Evolutionary conservation across 2,329 filamentous ascomycete species (phyloP), one percentile per base, ranked within the genome.

Genomic region (Escovopsis sp.): DNA sequence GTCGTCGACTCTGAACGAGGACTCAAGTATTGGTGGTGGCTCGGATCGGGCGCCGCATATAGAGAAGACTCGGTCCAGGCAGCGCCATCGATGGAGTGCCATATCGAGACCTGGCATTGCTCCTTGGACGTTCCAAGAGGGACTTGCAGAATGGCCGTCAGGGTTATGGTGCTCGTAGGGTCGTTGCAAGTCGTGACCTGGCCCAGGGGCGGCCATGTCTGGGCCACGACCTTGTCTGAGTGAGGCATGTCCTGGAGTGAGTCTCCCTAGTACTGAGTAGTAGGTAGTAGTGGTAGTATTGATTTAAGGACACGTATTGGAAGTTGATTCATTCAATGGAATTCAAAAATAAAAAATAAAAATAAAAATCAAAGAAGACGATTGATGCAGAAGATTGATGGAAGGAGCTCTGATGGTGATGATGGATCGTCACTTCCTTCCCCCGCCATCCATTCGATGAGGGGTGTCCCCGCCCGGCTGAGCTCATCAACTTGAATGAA

Each of bases 41-140:
- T 39, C 44, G 7, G 53, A 43, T 11, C 43, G 38, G 32, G 44
- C 45, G 31, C 50, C 40, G 56, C 50, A 2, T 37, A 37, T 27
- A 76, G 51, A 1, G 46, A 43, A 14, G 63, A 72, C 67, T 88
- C 64, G 60, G 61, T 46, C 76, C 71, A 67, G 49, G 67, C 66
- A 24, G 63, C 56, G 40, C 73, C 71, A 50, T 81, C 78, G 47
- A 53, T 47, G 4, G 69, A 70, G 43, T 84, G 76, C 84, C 86
- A 94, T 7, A 93, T 60, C 13, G 74, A 74, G 29, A 86, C 73
- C 50, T 91, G 72, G 80, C 84, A 91, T 15, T 67, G 53, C 46
- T 75, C 65, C 13, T 72, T 62, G 7, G 67, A 66, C 37, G 71
- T 70, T 31, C 65, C 65, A 16, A 57, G 59, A 34, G 74, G 73